Evolutionary conservation across 2,329 filamentous ascomycete genomes (phyloP), one percentile per base, ranked within the genome.

Genomic region (Cladorrhinum sp.): DNA sequence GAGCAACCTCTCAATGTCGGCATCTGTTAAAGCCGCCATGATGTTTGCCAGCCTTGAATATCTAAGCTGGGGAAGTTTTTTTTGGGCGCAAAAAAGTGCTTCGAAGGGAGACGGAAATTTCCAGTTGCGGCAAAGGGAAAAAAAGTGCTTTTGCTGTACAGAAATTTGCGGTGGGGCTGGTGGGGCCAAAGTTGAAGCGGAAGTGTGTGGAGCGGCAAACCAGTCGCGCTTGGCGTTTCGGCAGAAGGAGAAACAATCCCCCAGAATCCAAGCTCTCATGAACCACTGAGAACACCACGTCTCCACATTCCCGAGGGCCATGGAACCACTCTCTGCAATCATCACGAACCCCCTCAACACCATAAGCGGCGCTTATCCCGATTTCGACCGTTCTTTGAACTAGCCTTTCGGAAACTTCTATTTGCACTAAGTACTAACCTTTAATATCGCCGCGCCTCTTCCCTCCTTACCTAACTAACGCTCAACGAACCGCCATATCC

Each of bases 1-100:
- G n/a, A 78, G 70, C 29, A 78, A 70, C 32, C 66, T 61, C 57
- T 75, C 72, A 58, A 78, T 75, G 66, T 75, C 70, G 48, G 69
- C 69, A 61, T 76, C 74, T 5, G 73, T 71, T 62, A 73, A 66
- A 57, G 66, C 68, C 23, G 67, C 65, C 71, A 73, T 73, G 38
- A 45, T 64, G 55, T 52, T 50, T 50, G 27, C 49, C 29, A 59
- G 57, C 23, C 36, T 52, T 45, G 53, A 41, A 56, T 22, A 36
- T 55, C 56, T 29, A n/a, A n/a, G n/a, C n/a, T n/a, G n/a, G n/a
- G n/a, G n/a, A 36, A 45, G 18, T 38, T 29, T 36, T 22, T 36
- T 13, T 22, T 10, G n/a, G 57, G 10, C 50, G 56, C 55, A 48
- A 51, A 52, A 49, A 50, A 56, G 18, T 51, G 36, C 41, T 53